A percentile compares a stretch with the other conserved stretches of the same genome.
phyloP scores from a whole-genome alignment of 1,139 yeast species.

The Scheffersomyces lignicola region DNA sequence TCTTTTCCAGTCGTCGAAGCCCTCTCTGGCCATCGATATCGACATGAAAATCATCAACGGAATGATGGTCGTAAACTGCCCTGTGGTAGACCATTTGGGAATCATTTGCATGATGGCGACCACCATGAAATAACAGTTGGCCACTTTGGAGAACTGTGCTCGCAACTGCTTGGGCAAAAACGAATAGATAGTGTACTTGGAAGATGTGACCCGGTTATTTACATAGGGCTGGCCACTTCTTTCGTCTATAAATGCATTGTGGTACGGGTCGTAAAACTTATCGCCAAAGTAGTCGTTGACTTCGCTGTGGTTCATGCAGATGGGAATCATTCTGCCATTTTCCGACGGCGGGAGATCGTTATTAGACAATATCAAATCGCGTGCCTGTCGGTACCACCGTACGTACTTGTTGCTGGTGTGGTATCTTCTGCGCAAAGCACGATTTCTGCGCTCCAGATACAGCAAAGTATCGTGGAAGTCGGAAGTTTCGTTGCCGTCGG shows the following conservation, averaged over 20 bases:
- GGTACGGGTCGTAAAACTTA: slow-evolving; percentile 25
- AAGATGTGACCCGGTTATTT: slow-evolving; percentile 75
- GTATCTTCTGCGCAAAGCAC: slow-evolving; percentile 12
- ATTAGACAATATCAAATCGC: slow-evolving; percentile 42
- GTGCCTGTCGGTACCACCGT: slow-evolving; percentile 18
- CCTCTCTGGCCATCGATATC: slow-evolving; percentile 92
- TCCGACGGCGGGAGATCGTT: slow-evolving; percentile 52
- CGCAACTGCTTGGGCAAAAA: slow-evolving; percentile 85
- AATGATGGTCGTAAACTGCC: slow-evolving; percentile 90
- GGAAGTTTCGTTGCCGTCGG: slow-evolving; percentile 19
- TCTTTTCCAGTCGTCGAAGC: slow-evolving; percentile 87
- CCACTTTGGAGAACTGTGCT: slow-evolving; percentile 91
- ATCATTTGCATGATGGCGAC: slow-evolving; percentile 94
- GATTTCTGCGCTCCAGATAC: slow-evolving; percentile 20
- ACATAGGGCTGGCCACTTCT: slow-evolving; percentile 64
- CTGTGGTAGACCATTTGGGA: slow-evolving; percentile 97
- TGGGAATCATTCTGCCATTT: slow-evolving; percentile 77
- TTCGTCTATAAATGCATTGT: slow-evolving; percentile 56
- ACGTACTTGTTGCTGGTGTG: slow-evolving; percentile 16
- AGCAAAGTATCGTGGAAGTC: slow-evolving; percentile 17
- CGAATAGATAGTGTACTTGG: slow-evolving; percentile 78
- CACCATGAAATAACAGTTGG: slow-evolving; percentile 80
- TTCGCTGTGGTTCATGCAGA: slow-evolving; percentile 40
- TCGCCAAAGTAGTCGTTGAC: slow-evolving; percentile 30
- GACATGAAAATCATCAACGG: slow-evolving; percentile 85